These are phyloP conservation scores for Fusarium nematophilum DNA, from an alignment of 2,329 filamentous ascomycete species.

Conservation along the genomic window DNA sequence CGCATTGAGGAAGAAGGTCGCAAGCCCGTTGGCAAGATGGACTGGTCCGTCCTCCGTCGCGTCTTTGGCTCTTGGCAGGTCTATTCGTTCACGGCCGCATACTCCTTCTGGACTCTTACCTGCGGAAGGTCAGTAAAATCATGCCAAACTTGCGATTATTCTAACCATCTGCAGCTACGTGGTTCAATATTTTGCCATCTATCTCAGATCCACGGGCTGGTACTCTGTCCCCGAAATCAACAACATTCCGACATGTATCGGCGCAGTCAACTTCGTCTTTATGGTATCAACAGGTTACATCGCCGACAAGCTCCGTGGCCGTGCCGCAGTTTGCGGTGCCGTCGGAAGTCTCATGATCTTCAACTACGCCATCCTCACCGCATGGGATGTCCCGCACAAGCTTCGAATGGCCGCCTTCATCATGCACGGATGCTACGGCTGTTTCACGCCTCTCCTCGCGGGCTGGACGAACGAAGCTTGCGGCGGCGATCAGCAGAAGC, in stretches of 20 bases:
- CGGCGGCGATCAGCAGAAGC: slow-evolving; percentile 56
- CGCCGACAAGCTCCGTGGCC: slow-evolving; percentile 51
- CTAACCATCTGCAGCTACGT: slow-evolving; percentile 43
- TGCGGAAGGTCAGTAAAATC: slow-evolving; percentile 41
- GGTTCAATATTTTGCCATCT: slow-evolving; percentile 55
- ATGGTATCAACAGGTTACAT: slow-evolving; percentile 52
- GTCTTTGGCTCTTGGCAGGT: slow-evolving; percentile 57
- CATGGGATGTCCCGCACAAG: slow-evolving; percentile 51
- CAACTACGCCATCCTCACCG: slow-evolving; percentile 51
- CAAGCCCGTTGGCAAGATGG: slow-evolving; percentile 50
- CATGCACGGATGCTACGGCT: slow-evolving; percentile 54
- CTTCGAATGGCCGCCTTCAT: slow-evolving; percentile 55
- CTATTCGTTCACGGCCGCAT: slow-evolving; percentile 55
- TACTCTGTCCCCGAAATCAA: slow-evolving; percentile 56
- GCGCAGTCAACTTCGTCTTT: slow-evolving; percentile 56
- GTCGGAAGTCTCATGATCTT: slow-evolving; percentile 49
- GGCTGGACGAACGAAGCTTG: slow-evolving; percentile 56
- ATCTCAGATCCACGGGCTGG: slow-evolving; percentile 50
- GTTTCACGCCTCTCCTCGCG: slow-evolving; percentile 54
- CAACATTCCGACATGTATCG: slow-evolving; percentile 57
- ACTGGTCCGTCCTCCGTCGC: slow-evolving; percentile 49
- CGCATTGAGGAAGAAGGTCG: slow-evolving; percentile 72
- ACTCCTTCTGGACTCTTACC: slow-evolving; percentile 54
- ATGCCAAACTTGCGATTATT: background rate
- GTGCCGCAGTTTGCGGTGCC: slow-evolving; percentile 51